Conservation (phyloP, 768 basidiomycete species). For the Suillus subaureus region DNA sequence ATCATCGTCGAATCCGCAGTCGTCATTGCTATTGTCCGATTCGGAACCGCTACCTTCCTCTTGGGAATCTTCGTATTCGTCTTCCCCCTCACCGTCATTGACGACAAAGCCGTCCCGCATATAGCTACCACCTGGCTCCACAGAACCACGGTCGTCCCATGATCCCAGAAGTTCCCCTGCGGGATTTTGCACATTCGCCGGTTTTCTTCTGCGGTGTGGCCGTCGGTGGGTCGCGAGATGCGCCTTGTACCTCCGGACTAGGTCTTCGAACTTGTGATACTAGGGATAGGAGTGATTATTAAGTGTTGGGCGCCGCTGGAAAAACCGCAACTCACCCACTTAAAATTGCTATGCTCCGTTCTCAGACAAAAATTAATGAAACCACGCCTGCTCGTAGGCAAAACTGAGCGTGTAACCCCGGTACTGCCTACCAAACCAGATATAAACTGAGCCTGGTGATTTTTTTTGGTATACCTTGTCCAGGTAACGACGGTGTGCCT, state of each 20-base stretch:
- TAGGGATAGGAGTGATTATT: not conserved
- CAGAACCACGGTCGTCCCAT: slow-evolving; percentile 2
- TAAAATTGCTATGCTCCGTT: not conserved
- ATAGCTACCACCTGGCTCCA: not conserved
- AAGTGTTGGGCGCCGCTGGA: not conserved
- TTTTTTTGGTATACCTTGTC: slow-evolving; percentile 5
- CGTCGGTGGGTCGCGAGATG: not conserved
- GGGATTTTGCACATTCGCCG: slow-evolving; percentile 5
- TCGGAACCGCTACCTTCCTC: not conserved
- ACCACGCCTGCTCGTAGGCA: not conserved
- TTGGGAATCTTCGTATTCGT: not conserved
- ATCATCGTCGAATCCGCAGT: not conserved
- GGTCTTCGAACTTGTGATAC: not conserved
- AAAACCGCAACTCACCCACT: not conserved
- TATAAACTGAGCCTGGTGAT: not conserved
- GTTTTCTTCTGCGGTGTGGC: not conserved
- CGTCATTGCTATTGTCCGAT: not conserved
- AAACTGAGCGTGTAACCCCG: not conserved
- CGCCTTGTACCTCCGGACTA: not conserved
- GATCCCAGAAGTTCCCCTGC: slow-evolving; percentile 4
- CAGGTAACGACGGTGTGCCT: slow-evolving; percentile 19
- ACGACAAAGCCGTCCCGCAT: slow-evolving; percentile 5
- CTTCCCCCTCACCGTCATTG: not conserved
- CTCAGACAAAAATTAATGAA: not conserved
- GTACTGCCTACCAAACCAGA: not conserved